Evolutionary conservation across 345 rosid genomes (phyloP).

Genomic region (Acer saccharum): DNA sequence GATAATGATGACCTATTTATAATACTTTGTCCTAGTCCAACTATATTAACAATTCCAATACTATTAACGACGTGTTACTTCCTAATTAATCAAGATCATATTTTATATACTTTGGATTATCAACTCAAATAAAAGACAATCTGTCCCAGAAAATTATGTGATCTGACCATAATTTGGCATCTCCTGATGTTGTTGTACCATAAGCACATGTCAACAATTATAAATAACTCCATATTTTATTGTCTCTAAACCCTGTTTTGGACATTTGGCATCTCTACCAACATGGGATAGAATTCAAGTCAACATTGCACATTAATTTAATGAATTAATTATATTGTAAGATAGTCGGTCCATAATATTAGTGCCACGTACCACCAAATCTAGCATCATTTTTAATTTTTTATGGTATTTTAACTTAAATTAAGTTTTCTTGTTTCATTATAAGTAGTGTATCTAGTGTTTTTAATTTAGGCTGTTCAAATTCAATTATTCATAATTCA

Average conservation of each 20-base stretch:
- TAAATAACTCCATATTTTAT: background rate
- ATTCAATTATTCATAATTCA: background rate
- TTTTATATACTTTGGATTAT: background rate
- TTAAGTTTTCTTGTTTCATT: background rate
- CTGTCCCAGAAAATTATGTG: background rate
- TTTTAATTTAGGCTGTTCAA: background rate
- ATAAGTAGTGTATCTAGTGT: background rate
- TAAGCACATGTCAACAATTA: conserved; percentile 8
- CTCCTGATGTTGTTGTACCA: background rate
- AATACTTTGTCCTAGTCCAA: background rate
- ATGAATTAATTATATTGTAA: no score
- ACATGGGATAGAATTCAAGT: background rate
- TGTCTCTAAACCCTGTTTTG: background rate
- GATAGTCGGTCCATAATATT: background rate
- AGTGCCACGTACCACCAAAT: conserved; percentile 11
- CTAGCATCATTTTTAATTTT: background rate
- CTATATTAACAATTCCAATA: background rate
- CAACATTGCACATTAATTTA: background rate
- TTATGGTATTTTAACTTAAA: background rate
- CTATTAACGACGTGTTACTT: background rate
- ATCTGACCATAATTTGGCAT: background rate
- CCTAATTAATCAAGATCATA: background rate
- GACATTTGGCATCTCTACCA: background rate
- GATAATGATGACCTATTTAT: background rate
- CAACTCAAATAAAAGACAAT: background rate